Evolutionary conservation across 2,329 filamentous ascomycete genomes (phyloP).

Genomic region (Sphaerostilbella broomeana): DNA sequence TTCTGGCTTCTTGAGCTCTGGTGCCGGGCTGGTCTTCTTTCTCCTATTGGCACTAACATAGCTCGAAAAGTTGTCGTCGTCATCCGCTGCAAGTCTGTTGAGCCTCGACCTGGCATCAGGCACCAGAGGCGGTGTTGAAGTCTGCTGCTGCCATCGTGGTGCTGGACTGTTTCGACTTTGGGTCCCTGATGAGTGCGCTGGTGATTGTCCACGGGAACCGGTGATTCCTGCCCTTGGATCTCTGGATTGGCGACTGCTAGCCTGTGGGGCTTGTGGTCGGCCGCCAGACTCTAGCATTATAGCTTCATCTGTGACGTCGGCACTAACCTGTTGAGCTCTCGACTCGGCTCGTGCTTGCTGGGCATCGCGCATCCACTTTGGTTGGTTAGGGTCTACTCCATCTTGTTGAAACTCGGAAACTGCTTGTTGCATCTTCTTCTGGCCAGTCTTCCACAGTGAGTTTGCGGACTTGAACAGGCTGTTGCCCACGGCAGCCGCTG

Average conservation of each 20-base stretch:
- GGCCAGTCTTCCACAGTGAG: conserved; percentile 87
- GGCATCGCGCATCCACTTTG: conserved; percentile 89
- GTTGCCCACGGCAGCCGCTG: conserved; percentile 74
- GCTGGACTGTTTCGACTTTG: conserved; percentile 40
- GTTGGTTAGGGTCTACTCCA: conserved; percentile 64
- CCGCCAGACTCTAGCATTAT: conserved; percentile 68
- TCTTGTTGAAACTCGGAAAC: conserved; percentile 75
- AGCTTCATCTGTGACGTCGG: conserved; percentile 61
- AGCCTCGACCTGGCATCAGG: conserved; percentile 47
- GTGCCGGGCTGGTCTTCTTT: conserved; percentile 56
- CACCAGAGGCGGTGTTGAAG: conserved; percentile 29
- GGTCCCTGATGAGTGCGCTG: conserved; percentile 38
- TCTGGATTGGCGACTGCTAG: conserved; percentile 22
- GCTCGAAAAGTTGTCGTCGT: conserved; percentile 66
- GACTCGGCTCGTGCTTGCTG: conserved; percentile 36
- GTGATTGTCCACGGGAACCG: conserved; percentile 44
- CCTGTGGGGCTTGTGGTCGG: conserved; percentile 40
- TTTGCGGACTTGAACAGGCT: conserved; percentile 91
- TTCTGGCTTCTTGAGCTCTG: conserved; percentile 39
- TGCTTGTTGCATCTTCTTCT: conserved; percentile 87
- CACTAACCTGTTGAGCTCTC: conserved; percentile 23
- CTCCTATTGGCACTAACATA: conserved; percentile 84
- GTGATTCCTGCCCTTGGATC: conserved; percentile 24
- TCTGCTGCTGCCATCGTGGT: conserved; percentile 55
- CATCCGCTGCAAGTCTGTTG: conserved; percentile 66